Evolutionary conservation across 805 yeast species (phyloP), one percentile per base, ranked within the genome.

Genomic region (Kodamaea lidongshanica): DNA sequence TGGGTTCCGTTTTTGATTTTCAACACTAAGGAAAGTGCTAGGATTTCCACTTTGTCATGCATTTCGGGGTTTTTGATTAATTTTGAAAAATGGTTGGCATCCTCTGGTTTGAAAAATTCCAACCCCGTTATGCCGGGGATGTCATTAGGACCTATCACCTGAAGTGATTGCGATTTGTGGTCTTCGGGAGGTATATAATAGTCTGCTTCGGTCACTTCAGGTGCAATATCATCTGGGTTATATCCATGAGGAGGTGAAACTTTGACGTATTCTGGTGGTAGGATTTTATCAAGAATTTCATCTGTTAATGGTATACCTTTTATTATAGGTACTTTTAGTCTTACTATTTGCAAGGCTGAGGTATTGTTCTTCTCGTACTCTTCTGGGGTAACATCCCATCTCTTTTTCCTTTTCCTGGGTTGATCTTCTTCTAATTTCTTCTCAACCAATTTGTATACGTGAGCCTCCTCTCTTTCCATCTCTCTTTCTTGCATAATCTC

Each of bases 1-100:
- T 83, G 82, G 12, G 77, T 58, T 3, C 96, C 96, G 52, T 88
- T 87, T 46, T 86, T 87, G 23, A 87, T 67, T 39, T 71, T 73
- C 14, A 87, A 54, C 12, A 89, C 56, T 15, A 85, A 56, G 25
- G 68, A 68, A 72, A 82, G 63, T 13, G 83, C 73, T 29, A 68
- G 67, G 6, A 74, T 54, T 41, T 80, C 87, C 14, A 74, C 38
- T 2, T 54, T 54, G 1, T 54, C 47, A n/a, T n/a, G n/a, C 15
- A 58, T 54, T 17, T 58, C 48, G 14, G 52, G 54, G 1, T 55
- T 44, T 6, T 47, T 39, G 1, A 52, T 38, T 7, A 83, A 65
- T 37, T 72, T 72, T 1, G 81, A 79, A 52, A 88, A 87, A 45
- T 79, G 72, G 47, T 73, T 72, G 50, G 71, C 61, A 50, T 88